These are phyloP conservation scores for Ogataea glucozyma DNA, from an alignment of 805 yeast species.

Conservation along the genomic window DNA sequence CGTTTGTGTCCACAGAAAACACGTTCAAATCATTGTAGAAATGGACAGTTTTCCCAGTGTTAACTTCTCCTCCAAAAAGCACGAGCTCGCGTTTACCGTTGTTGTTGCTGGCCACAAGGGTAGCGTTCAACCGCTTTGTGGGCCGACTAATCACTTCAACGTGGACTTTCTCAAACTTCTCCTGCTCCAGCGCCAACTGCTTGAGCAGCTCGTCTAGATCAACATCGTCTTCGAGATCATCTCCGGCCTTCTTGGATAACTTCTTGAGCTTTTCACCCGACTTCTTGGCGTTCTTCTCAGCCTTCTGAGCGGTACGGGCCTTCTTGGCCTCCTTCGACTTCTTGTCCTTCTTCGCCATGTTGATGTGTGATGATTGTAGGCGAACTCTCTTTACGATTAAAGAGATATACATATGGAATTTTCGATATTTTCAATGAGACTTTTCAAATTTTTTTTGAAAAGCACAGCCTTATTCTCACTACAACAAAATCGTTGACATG, in stretches of 20 bases:
- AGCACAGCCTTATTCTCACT: too few species aligned
- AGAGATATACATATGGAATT: too few species aligned
- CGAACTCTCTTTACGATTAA: neutral
- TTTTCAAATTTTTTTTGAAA: too few species aligned
- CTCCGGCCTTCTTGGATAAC: constrained; percentile 73
- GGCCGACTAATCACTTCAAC: constrained; percentile 64
- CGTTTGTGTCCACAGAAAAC: constrained; percentile 72
- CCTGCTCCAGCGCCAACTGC: constrained; percentile 79
- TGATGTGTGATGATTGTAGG: neutral
- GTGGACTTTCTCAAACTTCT: constrained; percentile 68
- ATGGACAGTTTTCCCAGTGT: constrained; percentile 51
- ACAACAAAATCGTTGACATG: too few species aligned
- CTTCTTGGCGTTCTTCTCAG: constrained; percentile 71
- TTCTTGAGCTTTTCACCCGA: constrained; percentile 71
- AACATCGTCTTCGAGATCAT: constrained; percentile 77
- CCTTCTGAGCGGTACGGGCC: constrained; percentile 82
- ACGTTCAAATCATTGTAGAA: constrained; percentile 82
- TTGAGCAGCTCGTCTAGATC: constrained; percentile 84
- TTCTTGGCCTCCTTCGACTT: constrained; percentile 89
- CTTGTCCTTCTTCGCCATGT: constrained; percentile 86
- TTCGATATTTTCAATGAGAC: neutral
- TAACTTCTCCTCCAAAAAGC: constrained; percentile 87
- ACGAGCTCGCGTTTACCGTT: constrained; percentile 77
- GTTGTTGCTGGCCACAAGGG: constrained; percentile 72
- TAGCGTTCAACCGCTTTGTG: constrained; percentile 66